Base-by-base conservation (phyloP, 2,329 filamentous ascomycete genomes). In the Lecanicillium sp. region DNA sequence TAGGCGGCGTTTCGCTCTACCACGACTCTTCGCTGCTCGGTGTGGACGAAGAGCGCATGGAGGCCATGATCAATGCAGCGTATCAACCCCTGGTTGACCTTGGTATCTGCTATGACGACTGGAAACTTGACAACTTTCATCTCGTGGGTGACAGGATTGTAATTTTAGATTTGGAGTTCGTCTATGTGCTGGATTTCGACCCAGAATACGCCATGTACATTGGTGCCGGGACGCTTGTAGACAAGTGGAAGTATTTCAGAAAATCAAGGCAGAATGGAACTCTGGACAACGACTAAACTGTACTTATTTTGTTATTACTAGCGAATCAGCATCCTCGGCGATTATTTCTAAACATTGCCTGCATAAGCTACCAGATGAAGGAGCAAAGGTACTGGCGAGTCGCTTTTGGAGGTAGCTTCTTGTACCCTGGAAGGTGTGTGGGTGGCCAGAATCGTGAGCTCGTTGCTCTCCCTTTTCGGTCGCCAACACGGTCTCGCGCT, bases 111-210 rank as follows among this genome's bases (percentile, higher is more conserved):
- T 38, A 51, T 33, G 51, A 37, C 17, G 51, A 53, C 21, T 43
- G 32, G 2, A 54, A 53, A 24, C 39, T 46, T 5, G 53, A 53
- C 21, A 53, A 53, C 36, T 49, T 43, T 41, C 40, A 51, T 8
- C 26, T 53, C n/a, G 32, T 53, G n/a, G n/a, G 51, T 44, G 46
- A 50, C n/a, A 35, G 37, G 24, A 44, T 54, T 12, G 14, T 50
- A 6, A 20, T 54, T 35, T 9, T 54, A 19, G 51, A 52, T 30
- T 23, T 51, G 17, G 46, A 50, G 39, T 23, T 9, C 5, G 39
- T 12, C 10, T 41, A 29, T 30, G 38, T 27, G 1, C 38, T 41
- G 17, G 17, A 41, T 30, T 5, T 29, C 23, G 36, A 38, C 20
- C 24, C 29, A 10, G 15, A 41, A 19, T 30, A 27, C 14, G 6